Evolutionary conservation across 73 alveolate genomes (phyloP), one percentile per base, ranked within the genome.

Genomic region (Tetrahymena thermophila): DNA sequence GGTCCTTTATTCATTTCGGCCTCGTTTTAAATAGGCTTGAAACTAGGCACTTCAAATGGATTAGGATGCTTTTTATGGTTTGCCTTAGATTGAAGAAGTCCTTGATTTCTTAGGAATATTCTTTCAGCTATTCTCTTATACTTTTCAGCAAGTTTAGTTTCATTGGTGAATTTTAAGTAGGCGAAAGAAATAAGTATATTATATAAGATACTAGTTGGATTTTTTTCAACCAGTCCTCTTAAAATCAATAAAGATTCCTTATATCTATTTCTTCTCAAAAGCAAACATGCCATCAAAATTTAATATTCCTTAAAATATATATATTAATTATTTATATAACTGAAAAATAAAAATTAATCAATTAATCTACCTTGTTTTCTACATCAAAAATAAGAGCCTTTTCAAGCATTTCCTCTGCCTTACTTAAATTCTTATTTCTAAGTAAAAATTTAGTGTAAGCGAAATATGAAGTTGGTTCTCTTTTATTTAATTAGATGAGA

Each of bases 381-480:
- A 93, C 96, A 94, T 96, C 94, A 85, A 96, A 96, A 16, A 97
- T 97, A 40, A 97, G 71, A 0, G 98, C 97, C 57, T 98, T 98
- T 97, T 96, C 96, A 35, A 97, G 95, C 93, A 96, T 96, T 50
- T 95, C 96, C 56, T 98, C 98, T 7, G 99, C 99, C 43, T 96
- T 94, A 10, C 94, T 98, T n/a, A 96, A 89, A 42, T 98, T 96
- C 31, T 97, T 98, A 43, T 96, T 96, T 93, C 99, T 98, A 34
- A 97, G 96, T 93, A 96, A 97, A 93, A 97, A 98, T 37, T 96
- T 84, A 17, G 98, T 97, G 84, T 95, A 96, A 35, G 96, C 98
- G 93, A 97, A 96, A 96, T 97, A 94, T 25, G 95, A 56, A 40
- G 96, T 97, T n/a, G 96, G 94, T 55, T 98, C 98, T 84, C 98